A percentile compares a stretch with the other conserved stretches of the same genome.
phyloP scores from a whole-genome alignment of 164 flowering plant genomes.

The Saururus chinensis region DNA sequence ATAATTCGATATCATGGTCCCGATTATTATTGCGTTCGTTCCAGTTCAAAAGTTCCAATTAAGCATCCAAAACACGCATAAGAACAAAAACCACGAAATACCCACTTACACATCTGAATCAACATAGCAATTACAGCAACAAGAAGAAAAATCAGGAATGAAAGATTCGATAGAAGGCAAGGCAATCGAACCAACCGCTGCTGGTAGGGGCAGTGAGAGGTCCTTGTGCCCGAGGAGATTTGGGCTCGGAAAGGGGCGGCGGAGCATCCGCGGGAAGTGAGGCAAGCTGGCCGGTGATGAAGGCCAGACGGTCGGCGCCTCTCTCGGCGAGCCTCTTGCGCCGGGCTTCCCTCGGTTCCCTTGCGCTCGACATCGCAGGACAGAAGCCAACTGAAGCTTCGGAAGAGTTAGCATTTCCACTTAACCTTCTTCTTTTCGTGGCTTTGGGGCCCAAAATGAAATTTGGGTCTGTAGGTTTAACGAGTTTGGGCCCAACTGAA shows the following conservation, averaged over 20 bases:
- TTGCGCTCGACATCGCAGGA: background rate
- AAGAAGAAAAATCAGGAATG: background rate
- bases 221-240: background rate
- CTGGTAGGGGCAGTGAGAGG: background rate
- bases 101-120: background rate
- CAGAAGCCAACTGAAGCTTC: too few species aligned
- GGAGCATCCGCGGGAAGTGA: background rate
- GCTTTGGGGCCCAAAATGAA: too few species aligned
- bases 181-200: background rate
- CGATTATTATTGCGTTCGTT: too few species aligned
- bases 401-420: too few species aligned
- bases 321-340: background rate
- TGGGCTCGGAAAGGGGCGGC: background rate
- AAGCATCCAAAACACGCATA: too few species aligned
- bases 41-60: too few species aligned
- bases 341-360: background rate
- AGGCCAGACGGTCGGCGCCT: constrained; percentile 2
- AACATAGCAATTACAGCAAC: too few species aligned
- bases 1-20: too few species aligned
- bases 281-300: background rate
- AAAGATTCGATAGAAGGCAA: background rate
- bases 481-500: too few species aligned
- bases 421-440: too few species aligned
- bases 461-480: too few species aligned
- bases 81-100: too few species aligned